These are phyloP conservation scores for Metschnikowia baotianmanensis DNA, from an alignment of 805 yeast species.

Conservation along the genomic window DNA sequence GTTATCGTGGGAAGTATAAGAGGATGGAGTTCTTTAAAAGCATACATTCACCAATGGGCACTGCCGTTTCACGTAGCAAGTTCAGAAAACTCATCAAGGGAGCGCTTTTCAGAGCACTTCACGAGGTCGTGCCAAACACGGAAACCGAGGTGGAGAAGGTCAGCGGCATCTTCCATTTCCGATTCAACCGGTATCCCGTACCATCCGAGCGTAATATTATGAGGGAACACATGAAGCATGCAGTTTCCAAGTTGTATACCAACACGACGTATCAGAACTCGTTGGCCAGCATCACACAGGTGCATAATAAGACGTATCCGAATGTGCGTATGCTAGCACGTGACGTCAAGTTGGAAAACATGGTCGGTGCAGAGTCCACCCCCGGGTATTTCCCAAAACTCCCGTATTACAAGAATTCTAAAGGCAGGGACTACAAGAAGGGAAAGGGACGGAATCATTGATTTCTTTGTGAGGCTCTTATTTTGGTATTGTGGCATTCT, in stretches of 20 bases:
- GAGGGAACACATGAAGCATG: constrained; percentile 3
- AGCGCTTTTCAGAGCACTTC: constrained; percentile 12
- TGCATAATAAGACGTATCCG: constrained; percentile 6
- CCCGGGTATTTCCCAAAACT: constrained; percentile 20
- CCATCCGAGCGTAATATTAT: constrained; percentile 6
- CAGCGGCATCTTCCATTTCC: constrained; percentile 18
- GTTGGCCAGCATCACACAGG: neutral
- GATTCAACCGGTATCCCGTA: constrained; percentile 10
- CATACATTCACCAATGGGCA: constrained; percentile 28
- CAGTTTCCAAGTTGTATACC: constrained; percentile 12
- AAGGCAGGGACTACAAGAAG: no score
- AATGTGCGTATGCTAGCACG: constrained; percentile 6
- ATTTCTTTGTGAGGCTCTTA: no score
- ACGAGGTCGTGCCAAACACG: constrained; percentile 7
- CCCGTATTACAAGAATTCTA: constrained; percentile 12
- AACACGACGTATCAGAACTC: constrained; percentile 1
- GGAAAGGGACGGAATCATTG: no score
- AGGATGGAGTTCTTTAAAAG: constrained; percentile 23
- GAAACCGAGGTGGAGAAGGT: constrained; percentile 9
- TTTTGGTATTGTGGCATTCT: no score
- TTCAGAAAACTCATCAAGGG: constrained; percentile 37
- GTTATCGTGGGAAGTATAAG: constrained; percentile 31
- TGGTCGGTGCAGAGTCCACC: constrained; percentile 10
- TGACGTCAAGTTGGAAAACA: constrained; percentile 13
- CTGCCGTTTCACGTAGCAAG: constrained; percentile 31